phyloP scores from a whole-genome alignment of 441 rosid species.

The Isatis lusitanica region DNA sequence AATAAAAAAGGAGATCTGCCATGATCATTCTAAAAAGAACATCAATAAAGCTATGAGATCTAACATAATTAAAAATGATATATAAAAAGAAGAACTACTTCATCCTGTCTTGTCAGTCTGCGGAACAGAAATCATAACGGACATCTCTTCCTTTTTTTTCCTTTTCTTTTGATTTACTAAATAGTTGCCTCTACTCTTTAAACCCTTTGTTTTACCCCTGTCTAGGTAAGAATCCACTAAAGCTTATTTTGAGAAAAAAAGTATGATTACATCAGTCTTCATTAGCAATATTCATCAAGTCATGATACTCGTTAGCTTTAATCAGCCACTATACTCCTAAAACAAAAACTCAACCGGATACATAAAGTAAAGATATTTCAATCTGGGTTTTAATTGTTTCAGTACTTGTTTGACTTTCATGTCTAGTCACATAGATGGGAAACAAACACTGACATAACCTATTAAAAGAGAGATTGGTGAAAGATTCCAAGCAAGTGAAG shows the following conservation, averaged over 20 bases:
- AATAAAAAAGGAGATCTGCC: conserved; percentile 10
- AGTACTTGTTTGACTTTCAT: conserved; percentile 26
- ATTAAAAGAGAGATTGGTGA: conserved; percentile 19
- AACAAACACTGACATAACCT: conserved; percentile 34
- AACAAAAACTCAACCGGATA: background rate
- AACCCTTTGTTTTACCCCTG: conserved; percentile 17
- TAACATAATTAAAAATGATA: conserved; percentile 7
- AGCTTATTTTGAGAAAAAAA: conserved; percentile 14
- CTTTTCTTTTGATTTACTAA: conserved; percentile 22
- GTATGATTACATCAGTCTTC: conserved; percentile 26
- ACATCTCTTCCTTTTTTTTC: conserved; percentile 8
- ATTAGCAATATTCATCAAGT: conserved; percentile 29
- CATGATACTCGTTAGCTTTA: conserved; percentile 27
- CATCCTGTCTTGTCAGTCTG: conserved; percentile 17
- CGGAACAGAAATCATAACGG: conserved; percentile 26
- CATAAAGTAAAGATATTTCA: background rate
- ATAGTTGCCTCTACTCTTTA: conserved; percentile 8
- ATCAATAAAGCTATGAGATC: conserved; percentile 25
- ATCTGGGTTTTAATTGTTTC: background rate
- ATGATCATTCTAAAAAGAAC: conserved; percentile 13
- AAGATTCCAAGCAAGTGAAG: conserved; percentile 30
- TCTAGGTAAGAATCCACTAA: conserved; percentile 38
- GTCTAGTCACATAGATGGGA: conserved; percentile 31
- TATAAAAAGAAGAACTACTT: background rate
- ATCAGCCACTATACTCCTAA: background rate